Evolutionary conservation across 1,284 basidiomycete genomes (phyloP).

Genomic region (Rhizoctonia solani): DNA sequence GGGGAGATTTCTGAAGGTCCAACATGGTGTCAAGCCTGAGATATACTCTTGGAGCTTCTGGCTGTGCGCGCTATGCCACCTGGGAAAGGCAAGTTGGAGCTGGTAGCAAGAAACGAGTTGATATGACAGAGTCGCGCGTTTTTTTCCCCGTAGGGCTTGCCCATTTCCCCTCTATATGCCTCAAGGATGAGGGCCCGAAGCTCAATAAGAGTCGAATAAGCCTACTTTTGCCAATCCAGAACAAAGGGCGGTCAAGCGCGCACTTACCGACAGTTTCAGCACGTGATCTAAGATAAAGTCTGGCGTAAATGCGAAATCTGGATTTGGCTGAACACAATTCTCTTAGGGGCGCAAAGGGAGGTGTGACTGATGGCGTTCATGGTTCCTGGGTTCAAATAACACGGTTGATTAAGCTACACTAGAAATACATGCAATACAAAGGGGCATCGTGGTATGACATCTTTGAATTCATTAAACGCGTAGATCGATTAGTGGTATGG

Average conservation of each 20-base stretch:
- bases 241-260: conserved; percentile 15
- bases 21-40: background rate
- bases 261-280: background rate
- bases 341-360: no score
- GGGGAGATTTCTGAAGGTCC: conserved; percentile 16
- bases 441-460: no score
- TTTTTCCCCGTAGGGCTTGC: conserved; percentile 18
- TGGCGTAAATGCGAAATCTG: no score
- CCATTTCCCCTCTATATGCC: background rate
- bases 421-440: conserved; percentile 5
- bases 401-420: no score
- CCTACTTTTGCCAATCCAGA: background rate
- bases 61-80: background rate
- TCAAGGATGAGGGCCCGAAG: conserved; percentile 20
- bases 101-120: background rate
- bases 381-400: no score
- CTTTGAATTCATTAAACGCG: background rate
- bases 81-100: conserved; percentile 20
- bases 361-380: no score
- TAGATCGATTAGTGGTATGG: conserved; percentile 8
- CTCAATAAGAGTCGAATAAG: background rate
- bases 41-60: conserved; percentile 21
- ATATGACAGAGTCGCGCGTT: background rate
- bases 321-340: no score
- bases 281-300: no score